phyloP scores from a whole-genome alignment of 345 rosid species.

The Theobroma cacao region DNA sequence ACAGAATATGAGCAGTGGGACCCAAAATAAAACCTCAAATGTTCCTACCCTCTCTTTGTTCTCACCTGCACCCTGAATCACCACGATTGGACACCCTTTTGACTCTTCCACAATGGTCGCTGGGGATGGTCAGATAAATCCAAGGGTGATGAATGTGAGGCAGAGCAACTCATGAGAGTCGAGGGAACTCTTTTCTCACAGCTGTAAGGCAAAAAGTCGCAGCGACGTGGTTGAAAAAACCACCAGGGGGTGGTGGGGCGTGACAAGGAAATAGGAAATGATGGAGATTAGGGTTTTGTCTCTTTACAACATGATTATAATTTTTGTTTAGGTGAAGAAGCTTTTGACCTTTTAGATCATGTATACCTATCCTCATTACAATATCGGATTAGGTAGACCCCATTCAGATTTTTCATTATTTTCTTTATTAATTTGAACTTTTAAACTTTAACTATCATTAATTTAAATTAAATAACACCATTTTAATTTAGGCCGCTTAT shows the following conservation, averaged over 20 bases:
- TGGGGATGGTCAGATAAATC: neutral
- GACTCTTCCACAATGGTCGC: neutral
- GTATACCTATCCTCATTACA: conserved; percentile 6
- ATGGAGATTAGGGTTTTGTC: conserved; percentile 18
- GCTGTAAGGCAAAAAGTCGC: conserved; percentile 29
- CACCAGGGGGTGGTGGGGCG: neutral
- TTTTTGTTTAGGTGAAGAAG: conserved; percentile 29
- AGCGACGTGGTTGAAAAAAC: conserved; percentile 29
- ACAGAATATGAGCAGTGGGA: conserved; percentile 21
- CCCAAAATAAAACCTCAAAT: neutral
- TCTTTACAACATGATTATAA: conserved; percentile 5
- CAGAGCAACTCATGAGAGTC: neutral
- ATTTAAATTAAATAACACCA: too few species aligned
- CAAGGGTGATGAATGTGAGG: conserved; percentile 2
- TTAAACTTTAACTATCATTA: neutral
- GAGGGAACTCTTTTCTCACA: neutral
- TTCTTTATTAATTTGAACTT: conserved; percentile 29
- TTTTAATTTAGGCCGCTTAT: neutral
- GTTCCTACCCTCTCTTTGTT: neutral
- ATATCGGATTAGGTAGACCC: conserved; percentile 24
- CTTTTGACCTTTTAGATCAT: conserved; percentile 14
- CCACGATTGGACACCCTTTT: neutral
- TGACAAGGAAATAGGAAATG: conserved; percentile 14
- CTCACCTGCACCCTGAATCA: neutral
- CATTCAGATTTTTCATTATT: conserved; percentile 9